phyloP scores from a whole-genome alignment of 2,329 filamentous ascomycete species.

The Sordariomycetes sp. region DNA sequence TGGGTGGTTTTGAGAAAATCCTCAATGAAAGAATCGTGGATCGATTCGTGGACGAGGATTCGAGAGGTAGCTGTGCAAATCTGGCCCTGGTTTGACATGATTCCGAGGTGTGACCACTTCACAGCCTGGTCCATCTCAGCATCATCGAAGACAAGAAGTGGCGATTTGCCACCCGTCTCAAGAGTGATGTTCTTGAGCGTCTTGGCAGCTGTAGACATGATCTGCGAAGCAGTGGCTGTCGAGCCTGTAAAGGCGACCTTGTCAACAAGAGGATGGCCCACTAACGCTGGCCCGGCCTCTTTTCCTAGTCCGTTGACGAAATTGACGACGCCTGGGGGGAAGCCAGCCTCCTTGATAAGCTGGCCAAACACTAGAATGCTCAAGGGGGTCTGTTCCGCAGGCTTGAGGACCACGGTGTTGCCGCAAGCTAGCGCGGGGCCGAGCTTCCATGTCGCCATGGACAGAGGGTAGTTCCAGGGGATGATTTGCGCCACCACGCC shows the following conservation, averaged over 20 bases:
- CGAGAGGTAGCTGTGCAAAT: constrained; percentile 48
- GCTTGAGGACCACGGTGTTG: constrained; percentile 51
- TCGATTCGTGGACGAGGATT: constrained; percentile 44
- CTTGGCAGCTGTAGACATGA: constrained; percentile 55
- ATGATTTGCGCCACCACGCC: constrained; percentile 63
- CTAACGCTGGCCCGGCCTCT: constrained; percentile 57
- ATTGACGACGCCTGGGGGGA: constrained; percentile 65
- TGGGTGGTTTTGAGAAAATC: constrained; percentile 47
- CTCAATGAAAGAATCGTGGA: constrained; percentile 48
- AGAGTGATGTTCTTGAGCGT: constrained; percentile 50
- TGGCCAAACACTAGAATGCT: constrained; percentile 50
- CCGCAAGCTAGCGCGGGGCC: constrained; percentile 54
- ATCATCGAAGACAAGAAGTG: constrained; percentile 48
- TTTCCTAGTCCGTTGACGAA: constrained; percentile 58
- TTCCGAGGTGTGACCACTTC: constrained; percentile 27
- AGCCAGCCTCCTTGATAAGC: constrained; percentile 59
- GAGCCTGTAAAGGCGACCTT: constrained; percentile 70
- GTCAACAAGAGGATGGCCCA: constrained; percentile 51
- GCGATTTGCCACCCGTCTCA: constrained; percentile 51
- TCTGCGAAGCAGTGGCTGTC: constrained; percentile 53
- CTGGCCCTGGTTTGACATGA: constrained; percentile 44
- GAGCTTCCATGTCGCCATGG: constrained; percentile 64
- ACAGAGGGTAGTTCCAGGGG: constrained; percentile 64
- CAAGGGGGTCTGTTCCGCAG: constrained; percentile 51
- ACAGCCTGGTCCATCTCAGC: constrained; percentile 52